Conservation (phyloP, 352 stramenopile genomes). For the Thalassiosira mediterranea region DNA sequence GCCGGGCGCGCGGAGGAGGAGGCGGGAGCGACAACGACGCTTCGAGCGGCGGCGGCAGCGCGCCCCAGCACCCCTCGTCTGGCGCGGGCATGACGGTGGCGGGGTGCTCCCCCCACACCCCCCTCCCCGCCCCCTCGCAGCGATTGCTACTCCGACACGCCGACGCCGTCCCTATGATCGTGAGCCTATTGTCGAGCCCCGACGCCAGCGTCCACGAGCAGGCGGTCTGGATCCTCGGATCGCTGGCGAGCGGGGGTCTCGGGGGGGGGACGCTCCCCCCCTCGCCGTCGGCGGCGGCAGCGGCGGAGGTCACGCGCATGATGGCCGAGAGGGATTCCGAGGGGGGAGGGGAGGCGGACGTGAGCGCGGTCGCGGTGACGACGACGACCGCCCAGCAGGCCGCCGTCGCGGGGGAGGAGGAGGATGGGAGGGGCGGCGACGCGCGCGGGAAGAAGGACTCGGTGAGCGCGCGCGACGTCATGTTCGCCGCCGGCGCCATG, state of each 20-base stretch:
- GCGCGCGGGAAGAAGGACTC: conserved; percentile 38
- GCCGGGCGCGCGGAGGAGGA: background rate
- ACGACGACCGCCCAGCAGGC: conserved; percentile 5
- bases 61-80: too few species aligned
- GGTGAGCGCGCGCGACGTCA: conserved; percentile 72
- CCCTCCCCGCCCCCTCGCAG: conserved; percentile 60
- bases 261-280: background rate
- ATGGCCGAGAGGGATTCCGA: conserved; percentile 3
- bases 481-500: conserved; percentile 77
- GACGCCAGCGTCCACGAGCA: conserved; percentile 78
- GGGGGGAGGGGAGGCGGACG: conserved; percentile 9
- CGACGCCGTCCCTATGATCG: conserved; percentile 77
- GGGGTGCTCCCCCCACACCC: conserved; percentile 29
- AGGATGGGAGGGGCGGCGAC: background rate
- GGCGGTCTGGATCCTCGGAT: conserved; percentile 80
- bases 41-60: background rate
- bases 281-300: background rate
- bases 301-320: conserved; percentile 16
- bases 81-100: background rate
- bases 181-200: conserved; percentile 60
- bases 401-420: background rate
- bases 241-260: conserved; percentile 69
- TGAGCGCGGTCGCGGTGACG: too few species aligned
- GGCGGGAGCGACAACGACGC: background rate
- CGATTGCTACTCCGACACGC: conserved; percentile 75